phyloP scores from a whole-genome alignment of 225 moss, liverwort and hornwort genomes.

The Physcomitrium patens region DNA sequence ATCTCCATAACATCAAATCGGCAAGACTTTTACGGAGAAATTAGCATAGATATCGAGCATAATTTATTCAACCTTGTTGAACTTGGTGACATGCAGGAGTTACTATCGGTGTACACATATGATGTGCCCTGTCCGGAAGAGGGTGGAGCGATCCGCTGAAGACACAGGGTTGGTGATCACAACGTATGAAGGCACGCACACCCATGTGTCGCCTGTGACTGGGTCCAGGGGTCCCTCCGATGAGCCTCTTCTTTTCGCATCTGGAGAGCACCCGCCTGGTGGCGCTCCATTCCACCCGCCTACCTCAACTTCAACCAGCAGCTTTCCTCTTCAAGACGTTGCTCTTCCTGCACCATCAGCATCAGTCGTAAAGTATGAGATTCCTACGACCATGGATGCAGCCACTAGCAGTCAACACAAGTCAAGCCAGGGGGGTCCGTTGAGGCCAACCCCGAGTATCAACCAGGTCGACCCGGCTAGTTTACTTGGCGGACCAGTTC shows the following conservation, averaged over 20 bases:
- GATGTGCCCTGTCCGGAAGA: conserved; percentile 64
- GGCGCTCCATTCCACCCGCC: conserved; percentile 57
- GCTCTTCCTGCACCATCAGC: conserved; percentile 1
- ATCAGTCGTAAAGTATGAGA: conserved; percentile 39
- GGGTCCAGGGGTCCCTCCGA: conserved; percentile 55
- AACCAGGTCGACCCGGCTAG: conserved; percentile 24
- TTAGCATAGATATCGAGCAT: no score
- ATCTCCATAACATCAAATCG: no score
- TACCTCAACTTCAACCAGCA: neutral
- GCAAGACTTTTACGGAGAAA: no score
- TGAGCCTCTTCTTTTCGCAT: conserved; percentile 53
- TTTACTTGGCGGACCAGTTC: neutral
- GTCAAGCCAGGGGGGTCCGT: conserved; percentile 11
- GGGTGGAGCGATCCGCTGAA: conserved; percentile 63
- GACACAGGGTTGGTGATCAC: conserved; percentile 63
- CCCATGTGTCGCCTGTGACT: conserved; percentile 54
- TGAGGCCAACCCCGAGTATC: conserved; percentile 34
- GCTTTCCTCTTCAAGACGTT: neutral
- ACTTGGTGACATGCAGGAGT: conserved; percentile 35
- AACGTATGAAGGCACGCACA: conserved; percentile 65
- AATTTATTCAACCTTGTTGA: neutral
- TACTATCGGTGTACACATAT: conserved; percentile 68
- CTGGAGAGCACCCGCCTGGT: conserved; percentile 52
- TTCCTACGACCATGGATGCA: conserved; percentile 17
- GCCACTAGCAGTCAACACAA: conserved; percentile 4